phyloP scores from a whole-genome alignment of 305 asterid species.

The Ilex paraguariensis region DNA sequence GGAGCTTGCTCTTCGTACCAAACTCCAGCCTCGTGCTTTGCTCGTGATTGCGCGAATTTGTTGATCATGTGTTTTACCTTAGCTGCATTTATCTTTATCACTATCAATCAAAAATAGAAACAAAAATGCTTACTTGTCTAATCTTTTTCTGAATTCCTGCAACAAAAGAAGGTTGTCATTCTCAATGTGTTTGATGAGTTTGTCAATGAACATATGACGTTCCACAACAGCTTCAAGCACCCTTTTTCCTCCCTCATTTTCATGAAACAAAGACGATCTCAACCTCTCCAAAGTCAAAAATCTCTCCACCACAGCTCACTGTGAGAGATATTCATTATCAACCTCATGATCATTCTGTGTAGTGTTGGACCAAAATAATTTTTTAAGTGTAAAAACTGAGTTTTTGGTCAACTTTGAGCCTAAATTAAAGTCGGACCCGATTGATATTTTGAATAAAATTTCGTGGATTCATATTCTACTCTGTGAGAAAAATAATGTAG shows the following conservation, averaged over 20 bases:
- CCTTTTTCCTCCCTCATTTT: constrained; percentile 30
- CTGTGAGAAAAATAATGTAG: too few species aligned
- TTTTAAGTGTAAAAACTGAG: too few species aligned
- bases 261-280: constrained; percentile 54
- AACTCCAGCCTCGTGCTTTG: too few species aligned
- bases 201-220: constrained; percentile 64
- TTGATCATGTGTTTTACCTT: too few species aligned
- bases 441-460: too few species aligned
- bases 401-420: too few species aligned
- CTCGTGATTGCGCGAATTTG: too few species aligned
- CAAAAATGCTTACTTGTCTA: constrained; percentile 41
- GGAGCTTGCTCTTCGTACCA: too few species aligned
- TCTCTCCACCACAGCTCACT: constrained; percentile 63
- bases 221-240: constrained; percentile 72
- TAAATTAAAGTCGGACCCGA: too few species aligned
- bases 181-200: constrained; percentile 67
- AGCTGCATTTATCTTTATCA: too few species aligned
- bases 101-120: neutral
- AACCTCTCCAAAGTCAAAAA: constrained; percentile 58
- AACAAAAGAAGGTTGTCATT: constrained; percentile 73
- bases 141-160: constrained; percentile 64
- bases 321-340: constrained; percentile 40
- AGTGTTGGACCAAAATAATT: too few species aligned
- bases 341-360: constrained; percentile 24
- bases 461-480: too few species aligned